These are phyloP conservation scores for Aspergillus conjunctus DNA, from an alignment of 495 filamentous ascomycete genomes.

Conservation along the genomic window DNA sequence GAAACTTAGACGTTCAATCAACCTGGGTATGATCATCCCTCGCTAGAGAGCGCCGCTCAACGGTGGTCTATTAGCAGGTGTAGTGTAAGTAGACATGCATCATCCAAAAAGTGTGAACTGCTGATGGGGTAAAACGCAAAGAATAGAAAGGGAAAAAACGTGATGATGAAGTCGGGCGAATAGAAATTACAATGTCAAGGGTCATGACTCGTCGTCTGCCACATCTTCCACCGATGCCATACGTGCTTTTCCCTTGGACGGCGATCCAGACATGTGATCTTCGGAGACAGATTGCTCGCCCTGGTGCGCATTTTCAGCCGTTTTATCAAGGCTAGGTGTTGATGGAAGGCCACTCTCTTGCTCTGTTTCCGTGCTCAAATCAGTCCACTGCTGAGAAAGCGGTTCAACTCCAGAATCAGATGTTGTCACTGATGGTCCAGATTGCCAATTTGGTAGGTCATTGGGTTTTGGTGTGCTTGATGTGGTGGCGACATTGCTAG, in stretches of 20 bases:
- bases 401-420: constrained; percentile 28
- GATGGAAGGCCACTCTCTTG: constrained; percentile 18
- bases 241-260: constrained; percentile 50
- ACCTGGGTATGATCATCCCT: constrained; percentile 12
- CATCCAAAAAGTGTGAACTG: constrained; percentile 12
- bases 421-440: constrained; percentile 13
- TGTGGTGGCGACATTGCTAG: not conserved
- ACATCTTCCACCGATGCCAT: constrained; percentile 53
- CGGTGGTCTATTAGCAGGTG: not conserved
- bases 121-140: not conserved
- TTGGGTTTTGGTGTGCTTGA: constrained; percentile 1
- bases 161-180: constrained; percentile 1
- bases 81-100: constrained; percentile 2
- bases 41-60: constrained; percentile 6
- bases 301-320: not conserved
- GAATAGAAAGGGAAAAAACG: constrained; percentile 3
- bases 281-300: constrained; percentile 10
- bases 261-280: constrained; percentile 21
- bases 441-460: constrained; percentile 25
- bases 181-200: constrained; percentile 30
- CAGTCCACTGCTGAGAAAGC: constrained; percentile 43
- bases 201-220: constrained; percentile 42
- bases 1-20: not conserved
- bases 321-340: not conserved
- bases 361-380: constrained; percentile 32